A percentile compares a stretch with the other conserved stretches of the same genome.
These are phyloP conservation scores for Aspergillus avenaceus DNA, from an alignment of 495 filamentous ascomycete genomes.

Conservation along the genomic window DNA sequence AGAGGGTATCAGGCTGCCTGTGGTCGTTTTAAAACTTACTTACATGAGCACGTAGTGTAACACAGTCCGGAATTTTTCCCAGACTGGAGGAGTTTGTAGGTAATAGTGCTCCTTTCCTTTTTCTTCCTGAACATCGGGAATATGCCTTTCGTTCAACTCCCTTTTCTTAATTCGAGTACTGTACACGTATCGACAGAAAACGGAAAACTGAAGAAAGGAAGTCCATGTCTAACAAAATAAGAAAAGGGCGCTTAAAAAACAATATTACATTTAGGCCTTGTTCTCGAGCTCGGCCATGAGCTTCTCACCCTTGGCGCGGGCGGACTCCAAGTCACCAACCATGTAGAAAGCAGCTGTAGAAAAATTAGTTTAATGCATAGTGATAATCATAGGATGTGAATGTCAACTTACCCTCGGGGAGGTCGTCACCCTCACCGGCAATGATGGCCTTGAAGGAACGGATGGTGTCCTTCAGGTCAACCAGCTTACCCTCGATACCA, in stretches of 20 bases:
- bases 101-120: conserved; percentile 17
- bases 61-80: conserved; percentile 32
- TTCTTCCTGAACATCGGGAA: conserved; percentile 5
- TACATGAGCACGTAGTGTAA: conserved; percentile 48
- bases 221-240: conserved; percentile 34
- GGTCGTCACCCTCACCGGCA: conserved; percentile 88
- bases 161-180: conserved; percentile 45
- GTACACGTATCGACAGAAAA: conserved; percentile 44
- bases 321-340: conserved; percentile 94
- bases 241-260: conserved; percentile 33
- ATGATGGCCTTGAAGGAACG: conserved; percentile 96
- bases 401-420: conserved; percentile 68
- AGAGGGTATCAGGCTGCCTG: conserved; percentile 27
- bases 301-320: conserved; percentile 97
- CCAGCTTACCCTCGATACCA: conserved; percentile 95
- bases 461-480: conserved; percentile 98
- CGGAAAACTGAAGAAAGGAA: conserved; percentile 30
- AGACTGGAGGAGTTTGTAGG: conserved; percentile 21
- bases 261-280: conserved; percentile 54
- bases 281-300: conserved; percentile 92
- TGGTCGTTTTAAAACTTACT: conserved; percentile 42
- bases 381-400: no score
- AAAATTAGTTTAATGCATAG: no score
- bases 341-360: conserved; percentile 80
- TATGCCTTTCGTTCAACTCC: conserved; percentile 29